Evolutionary conservation across 83 land plant genomes (phyloP).

Genomic region (Diphasiastrum complanatum): DNA sequence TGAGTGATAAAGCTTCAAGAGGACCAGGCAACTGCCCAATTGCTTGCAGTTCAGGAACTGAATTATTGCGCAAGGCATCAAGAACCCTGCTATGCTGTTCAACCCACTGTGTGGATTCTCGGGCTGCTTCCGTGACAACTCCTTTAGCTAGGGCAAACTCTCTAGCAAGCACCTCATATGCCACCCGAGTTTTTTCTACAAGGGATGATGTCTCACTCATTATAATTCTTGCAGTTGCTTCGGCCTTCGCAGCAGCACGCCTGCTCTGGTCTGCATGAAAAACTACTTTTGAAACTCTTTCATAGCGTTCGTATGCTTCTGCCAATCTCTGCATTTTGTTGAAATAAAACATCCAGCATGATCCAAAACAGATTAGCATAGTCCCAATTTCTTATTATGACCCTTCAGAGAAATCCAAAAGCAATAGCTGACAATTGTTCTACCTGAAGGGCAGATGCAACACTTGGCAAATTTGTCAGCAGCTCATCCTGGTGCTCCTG

Average conservation of each 20-base stretch:
- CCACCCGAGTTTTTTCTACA: slow-evolving; percentile 51
- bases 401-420: no score
- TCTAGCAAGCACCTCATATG: slow-evolving; percentile 59
- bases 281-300: slow-evolving; percentile 44
- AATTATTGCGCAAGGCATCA: slow-evolving; percentile 65
- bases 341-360: not conserved
- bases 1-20: slow-evolving; percentile 56
- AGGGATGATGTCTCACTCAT: slow-evolving; percentile 56
- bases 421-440: no score
- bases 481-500: slow-evolving; percentile 97
- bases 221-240: slow-evolving; percentile 61
- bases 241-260: slow-evolving; percentile 50
- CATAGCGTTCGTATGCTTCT: slow-evolving; percentile 53
- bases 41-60: slow-evolving; percentile 51
- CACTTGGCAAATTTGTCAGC: slow-evolving; percentile 60
- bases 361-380: not conserved
- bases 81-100: slow-evolving; percentile 71
- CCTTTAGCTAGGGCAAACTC: slow-evolving; percentile 76
- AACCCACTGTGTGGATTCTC: slow-evolving; percentile 63
- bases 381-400: no score
- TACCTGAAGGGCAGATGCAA: slow-evolving; percentile 72
- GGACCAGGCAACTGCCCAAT: slow-evolving; percentile 26
- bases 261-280: slow-evolving; percentile 67
- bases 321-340: slow-evolving; percentile 66
- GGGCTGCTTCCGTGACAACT: slow-evolving; percentile 52